Evolutionary conservation across 1,284 basidiomycete species (phyloP), one percentile per base, ranked within the genome.

Genomic region (Serendipita sp.): DNA sequence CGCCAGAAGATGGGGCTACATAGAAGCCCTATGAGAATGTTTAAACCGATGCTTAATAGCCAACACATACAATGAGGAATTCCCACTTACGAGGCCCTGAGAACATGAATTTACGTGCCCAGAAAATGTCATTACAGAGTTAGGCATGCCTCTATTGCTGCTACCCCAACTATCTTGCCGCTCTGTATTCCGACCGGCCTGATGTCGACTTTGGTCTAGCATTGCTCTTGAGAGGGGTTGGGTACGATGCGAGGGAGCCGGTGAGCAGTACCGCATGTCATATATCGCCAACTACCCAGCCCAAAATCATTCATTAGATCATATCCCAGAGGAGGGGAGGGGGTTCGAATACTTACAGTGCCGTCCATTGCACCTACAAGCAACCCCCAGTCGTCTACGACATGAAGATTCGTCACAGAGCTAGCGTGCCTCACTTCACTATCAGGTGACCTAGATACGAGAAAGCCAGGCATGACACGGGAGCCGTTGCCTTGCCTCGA

Each of bases 341-440:
- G 22, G 22, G 22, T 22, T 22, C 22, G 22, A 22, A 34, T 17
- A 74, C 79, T 66, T 65, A 86, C 87, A 30, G 78, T 71, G 13
- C 86, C 86, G 62, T 83, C 75, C 64, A 85, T 78, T 32, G 80
- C 79, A 68, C 79, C 78, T 0, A 78, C 75, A 0, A 89, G 70
- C 8, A 89, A 71, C 65, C 80, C 76, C 66, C 77, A 74, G 4
- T 81, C 79, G 22, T 74, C 72, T 1, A 85, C 67, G 13, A 76
- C 68, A 41, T 76, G 75, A 12, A 89, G 72, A 66, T 80, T 77
- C 0, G 80, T 74, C 4, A 85, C 53, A n/a, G 53, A 29, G 32
- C 53, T 58, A 6, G 53, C n/a, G 32, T 58, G 53, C n/a, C 17
- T 8, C 6, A 15, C 8, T 49, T 49, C n/a, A 6, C 8, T 29